These are phyloP conservation scores for Pulveroboletus ravenelii DNA, from an alignment of 768 basidiomycete species.

Conservation along the genomic window DNA sequence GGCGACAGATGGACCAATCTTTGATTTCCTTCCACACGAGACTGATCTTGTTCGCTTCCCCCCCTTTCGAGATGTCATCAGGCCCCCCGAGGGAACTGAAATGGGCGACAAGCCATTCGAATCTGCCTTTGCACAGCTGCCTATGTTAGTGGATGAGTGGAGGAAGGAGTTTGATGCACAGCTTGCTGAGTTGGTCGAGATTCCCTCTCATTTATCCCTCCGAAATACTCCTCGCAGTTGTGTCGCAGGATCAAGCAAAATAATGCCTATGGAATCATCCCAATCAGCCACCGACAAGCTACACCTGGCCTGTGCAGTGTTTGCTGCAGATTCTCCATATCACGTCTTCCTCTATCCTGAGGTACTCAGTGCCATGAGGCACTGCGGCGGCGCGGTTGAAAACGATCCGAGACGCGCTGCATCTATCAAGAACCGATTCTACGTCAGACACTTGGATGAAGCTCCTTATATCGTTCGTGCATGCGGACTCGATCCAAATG, in stretches of 20 bases:
- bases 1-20: not conserved
- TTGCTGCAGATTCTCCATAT: not conserved
- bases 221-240: not conserved
- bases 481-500: not conserved
- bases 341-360: not conserved
- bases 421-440: not conserved
- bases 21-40: not conserved
- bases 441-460: not conserved
- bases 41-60: not conserved
- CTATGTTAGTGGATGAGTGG: not conserved
- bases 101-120: not conserved
- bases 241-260: not conserved
- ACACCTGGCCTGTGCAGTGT: not conserved
- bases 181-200: not conserved
- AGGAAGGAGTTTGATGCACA: not conserved
- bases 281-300: not conserved
- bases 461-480: not conserved
- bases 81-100: not conserved
- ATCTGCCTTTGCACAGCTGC: slow-evolving; percentile 2
- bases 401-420: not conserved
- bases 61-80: not conserved
- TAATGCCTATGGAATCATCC: not conserved
- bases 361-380: not conserved
- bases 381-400: too few relatives aligned
- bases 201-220: not conserved